A percentile compares a stretch with the other conserved stretches of the same genome.
Evolutionary conservation across 2,329 filamentous ascomycete genomes (phyloP).

Genomic region (Claviceps humidiphila): DNA sequence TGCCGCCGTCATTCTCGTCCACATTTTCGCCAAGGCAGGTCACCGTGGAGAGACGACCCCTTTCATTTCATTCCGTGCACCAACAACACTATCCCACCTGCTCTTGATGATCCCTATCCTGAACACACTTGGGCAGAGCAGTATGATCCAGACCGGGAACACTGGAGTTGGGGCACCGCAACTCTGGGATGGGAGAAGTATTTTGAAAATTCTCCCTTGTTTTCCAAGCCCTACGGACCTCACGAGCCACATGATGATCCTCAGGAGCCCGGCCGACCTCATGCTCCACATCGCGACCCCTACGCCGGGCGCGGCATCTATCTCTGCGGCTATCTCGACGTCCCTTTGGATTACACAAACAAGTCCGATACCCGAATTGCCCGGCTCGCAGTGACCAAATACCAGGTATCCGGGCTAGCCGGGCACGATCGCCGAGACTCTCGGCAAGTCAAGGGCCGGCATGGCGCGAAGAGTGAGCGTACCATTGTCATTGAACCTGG

Average conservation of each 20-base stretch:
- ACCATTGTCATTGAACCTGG: constrained; percentile 38
- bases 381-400: constrained; percentile 35
- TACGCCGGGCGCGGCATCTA: constrained; percentile 30
- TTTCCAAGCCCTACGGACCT: background rate
- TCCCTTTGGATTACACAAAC: constrained; percentile 35
- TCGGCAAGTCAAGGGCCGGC: background rate
- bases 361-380: constrained; percentile 27
- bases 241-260: too few relatives aligned
- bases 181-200: background rate
- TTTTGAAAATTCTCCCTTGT: background rate
- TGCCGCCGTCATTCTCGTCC: constrained; percentile 4
- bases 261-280: too few relatives aligned
- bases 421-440: constrained; percentile 8
- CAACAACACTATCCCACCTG: constrained; percentile 24
- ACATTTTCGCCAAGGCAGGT: constrained; percentile 12
- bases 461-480: constrained; percentile 26
- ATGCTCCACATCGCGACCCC: constrained; percentile 13
- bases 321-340: constrained; percentile 34
- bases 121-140: constrained; percentile 25
- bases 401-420: constrained; percentile 32
- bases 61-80: constrained; percentile 37
- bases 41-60: constrained; percentile 28
- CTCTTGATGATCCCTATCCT: constrained; percentile 25
- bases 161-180: constrained; percentile 33
- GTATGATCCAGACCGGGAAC: constrained; percentile 29